These are phyloP conservation scores for Thermothelomyces thermophilus DNA, from an alignment of 2,329 filamentous ascomycete species.

Conservation along the genomic window DNA sequence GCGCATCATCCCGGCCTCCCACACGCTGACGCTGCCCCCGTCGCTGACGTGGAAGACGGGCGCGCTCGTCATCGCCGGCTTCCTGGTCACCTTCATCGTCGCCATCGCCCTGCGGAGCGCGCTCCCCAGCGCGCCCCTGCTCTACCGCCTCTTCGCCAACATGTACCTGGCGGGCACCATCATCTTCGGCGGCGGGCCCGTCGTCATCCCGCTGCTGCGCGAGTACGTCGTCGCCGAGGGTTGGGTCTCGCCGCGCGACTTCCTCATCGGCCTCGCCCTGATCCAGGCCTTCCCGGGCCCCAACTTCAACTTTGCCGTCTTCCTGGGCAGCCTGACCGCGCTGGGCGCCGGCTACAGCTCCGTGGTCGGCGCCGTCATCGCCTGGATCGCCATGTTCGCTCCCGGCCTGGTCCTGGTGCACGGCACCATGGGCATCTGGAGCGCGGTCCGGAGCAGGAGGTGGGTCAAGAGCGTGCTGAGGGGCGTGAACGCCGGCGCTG, in stretches of 20 bases:
- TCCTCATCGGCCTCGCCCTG: conserved; percentile 65
- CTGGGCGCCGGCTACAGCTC: conserved; percentile 30
- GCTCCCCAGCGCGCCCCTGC: conserved; percentile 35
- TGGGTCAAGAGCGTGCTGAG: conserved; percentile 45
- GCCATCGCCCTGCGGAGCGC: conserved; percentile 47
- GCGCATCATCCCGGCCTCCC: conserved; percentile 31
- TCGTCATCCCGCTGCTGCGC: conserved; percentile 57
- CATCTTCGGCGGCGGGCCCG: conserved; percentile 58
- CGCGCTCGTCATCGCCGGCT: conserved; percentile 36
- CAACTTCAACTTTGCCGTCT: conserved; percentile 46
- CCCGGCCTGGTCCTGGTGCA: conserved; percentile 45
- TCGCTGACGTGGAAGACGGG: conserved; percentile 41
- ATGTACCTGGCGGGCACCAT: conserved; percentile 68
- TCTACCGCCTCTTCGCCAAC: conserved; percentile 61
- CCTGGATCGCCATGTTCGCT: conserved; percentile 46
- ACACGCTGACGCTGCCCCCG: conserved; percentile 32
- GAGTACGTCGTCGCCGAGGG: conserved; percentile 59
- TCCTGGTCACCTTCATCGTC: conserved; percentile 50
- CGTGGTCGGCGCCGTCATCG: conserved; percentile 44
- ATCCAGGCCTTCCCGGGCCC: conserved; percentile 58
- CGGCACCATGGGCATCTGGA: conserved; percentile 51
- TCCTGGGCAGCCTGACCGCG: conserved; percentile 46
- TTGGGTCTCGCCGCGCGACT: conserved; percentile 65
- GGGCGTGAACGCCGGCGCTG: conserved; percentile 54
- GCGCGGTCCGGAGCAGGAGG: conserved; percentile 37